A percentile compares a stretch with the other conserved stretches of the same genome.
phyloP scores from a whole-genome alignment of 305 asterid species.

The Caryopteris hybrid region DNA sequence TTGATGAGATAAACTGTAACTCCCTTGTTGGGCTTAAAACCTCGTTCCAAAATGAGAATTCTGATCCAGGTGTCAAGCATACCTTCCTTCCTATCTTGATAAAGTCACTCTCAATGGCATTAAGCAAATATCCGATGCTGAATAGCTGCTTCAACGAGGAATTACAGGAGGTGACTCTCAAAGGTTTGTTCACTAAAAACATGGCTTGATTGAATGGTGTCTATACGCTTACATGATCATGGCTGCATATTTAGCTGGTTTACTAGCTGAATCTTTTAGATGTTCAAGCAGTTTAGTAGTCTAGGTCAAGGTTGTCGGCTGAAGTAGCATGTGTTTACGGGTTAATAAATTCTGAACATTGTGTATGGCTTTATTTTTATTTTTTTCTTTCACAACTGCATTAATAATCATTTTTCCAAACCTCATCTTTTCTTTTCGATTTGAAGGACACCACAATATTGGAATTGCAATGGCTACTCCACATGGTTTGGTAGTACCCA shows the following conservation, averaged over 20 bases:
- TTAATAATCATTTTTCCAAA: neutral
- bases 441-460: constrained; percentile 77
- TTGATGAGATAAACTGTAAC: constrained; percentile 82
- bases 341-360: too few species aligned
- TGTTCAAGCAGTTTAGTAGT: neutral
- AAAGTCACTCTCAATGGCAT: constrained; percentile 82
- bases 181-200: constrained; percentile 42
- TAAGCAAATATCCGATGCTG: constrained; percentile 66
- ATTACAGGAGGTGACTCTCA: constrained; percentile 65
- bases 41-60: constrained; percentile 63
- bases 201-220: neutral
- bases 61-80: constrained; percentile 67
- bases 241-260: neutral
- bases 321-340: neutral
- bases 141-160: constrained; percentile 83
- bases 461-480: constrained; percentile 99
- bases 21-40: constrained; percentile 72
- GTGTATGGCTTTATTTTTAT: neutral
- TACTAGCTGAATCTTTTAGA: too few species aligned
- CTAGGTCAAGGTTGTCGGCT: neutral
- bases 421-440: neutral
- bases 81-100: constrained; percentile 79
- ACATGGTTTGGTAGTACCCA: constrained; percentile 88
- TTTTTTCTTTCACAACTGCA: neutral
- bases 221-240: too few species aligned